phyloP scores from a whole-genome alignment of 2,329 filamentous ascomycete species.

The Aspergillus quadricinctus region DNA sequence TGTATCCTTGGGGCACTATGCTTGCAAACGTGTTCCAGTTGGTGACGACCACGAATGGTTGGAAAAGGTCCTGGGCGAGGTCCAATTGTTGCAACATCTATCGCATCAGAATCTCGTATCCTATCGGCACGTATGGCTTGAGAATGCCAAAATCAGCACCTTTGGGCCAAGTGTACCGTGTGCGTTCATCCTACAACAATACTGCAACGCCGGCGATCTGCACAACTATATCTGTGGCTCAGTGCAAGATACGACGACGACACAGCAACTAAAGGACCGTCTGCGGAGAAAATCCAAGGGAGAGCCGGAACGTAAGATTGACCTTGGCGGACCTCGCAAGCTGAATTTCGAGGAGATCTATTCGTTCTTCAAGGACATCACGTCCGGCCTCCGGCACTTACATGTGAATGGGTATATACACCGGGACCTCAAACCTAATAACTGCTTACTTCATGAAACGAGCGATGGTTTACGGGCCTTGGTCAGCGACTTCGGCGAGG shows the following conservation, averaged over 20 bases:
- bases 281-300: slow-evolving; percentile 78
- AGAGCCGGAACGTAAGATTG: slow-evolving; percentile 59
- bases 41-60: slow-evolving; percentile 93
- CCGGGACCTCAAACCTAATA: slow-evolving; percentile 91
- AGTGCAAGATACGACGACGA: slow-evolving; percentile 58
- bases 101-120: slow-evolving; percentile 94
- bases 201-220: slow-evolving; percentile 90
- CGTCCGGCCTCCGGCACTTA: slow-evolving; percentile 82
- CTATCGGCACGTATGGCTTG: slow-evolving; percentile 95
- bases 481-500: slow-evolving; percentile 97
- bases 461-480: slow-evolving; percentile 70
- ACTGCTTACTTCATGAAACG: slow-evolving; percentile 80
- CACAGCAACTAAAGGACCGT: slow-evolving; percentile 83
- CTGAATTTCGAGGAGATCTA: slow-evolving; percentile 89
- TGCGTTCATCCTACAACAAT: slow-evolving; percentile 95
- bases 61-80: slow-evolving; percentile 89
- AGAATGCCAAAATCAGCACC: slow-evolving; percentile 75
- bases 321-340: slow-evolving; percentile 50
- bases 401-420: slow-evolving; percentile 93
- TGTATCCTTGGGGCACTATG: slow-evolving; percentile 82
- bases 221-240: slow-evolving; percentile 79
- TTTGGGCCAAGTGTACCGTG: slow-evolving; percentile 92
- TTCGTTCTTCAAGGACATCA: slow-evolving; percentile 93
- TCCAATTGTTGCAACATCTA: slow-evolving; percentile 84
- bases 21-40: slow-evolving; percentile 94